phyloP scores from a whole-genome alignment of 176 grass and related monocot genomes.

The Pharus latifolius region DNA sequence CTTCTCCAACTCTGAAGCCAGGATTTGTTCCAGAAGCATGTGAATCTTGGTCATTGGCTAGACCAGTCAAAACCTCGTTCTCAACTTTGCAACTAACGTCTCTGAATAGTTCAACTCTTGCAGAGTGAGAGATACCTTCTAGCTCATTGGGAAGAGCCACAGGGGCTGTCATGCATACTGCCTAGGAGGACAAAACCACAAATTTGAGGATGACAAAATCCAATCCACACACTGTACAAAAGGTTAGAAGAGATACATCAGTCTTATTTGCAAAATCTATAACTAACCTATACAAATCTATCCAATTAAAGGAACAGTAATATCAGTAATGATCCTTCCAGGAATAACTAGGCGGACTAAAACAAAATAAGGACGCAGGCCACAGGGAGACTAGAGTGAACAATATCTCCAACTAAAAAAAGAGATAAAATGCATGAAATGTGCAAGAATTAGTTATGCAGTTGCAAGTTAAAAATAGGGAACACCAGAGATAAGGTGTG shows the following conservation, averaged over 20 bases:
- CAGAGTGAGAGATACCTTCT: conserved; percentile 35
- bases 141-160: conserved; percentile 46
- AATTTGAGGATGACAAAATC: background rate
- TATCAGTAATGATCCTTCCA: background rate
- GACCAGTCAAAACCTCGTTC: conserved; percentile 18
- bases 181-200: background rate
- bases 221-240: conserved; percentile 5
- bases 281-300: background rate
- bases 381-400: background rate
- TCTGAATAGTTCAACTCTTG: conserved; percentile 33
- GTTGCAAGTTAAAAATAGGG: background rate
- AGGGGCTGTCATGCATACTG: conserved; percentile 84
- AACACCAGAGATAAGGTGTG: background rate
- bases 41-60: conserved; percentile 47
- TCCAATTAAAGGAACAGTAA: background rate
- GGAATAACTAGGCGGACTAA: too few species aligned
- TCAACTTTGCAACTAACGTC: conserved; percentile 46
- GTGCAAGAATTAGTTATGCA: background rate
- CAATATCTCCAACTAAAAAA: background rate
- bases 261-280: background rate
- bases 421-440: too few species aligned
- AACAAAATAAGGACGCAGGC: background rate
- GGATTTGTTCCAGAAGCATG: conserved; percentile 19
- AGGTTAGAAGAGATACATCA: conserved; percentile 1
- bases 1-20: conserved; percentile 44